Evolutionary conservation across 257 asterid genomes (phyloP).

Genomic region (Nicotiana sylvestris): DNA sequence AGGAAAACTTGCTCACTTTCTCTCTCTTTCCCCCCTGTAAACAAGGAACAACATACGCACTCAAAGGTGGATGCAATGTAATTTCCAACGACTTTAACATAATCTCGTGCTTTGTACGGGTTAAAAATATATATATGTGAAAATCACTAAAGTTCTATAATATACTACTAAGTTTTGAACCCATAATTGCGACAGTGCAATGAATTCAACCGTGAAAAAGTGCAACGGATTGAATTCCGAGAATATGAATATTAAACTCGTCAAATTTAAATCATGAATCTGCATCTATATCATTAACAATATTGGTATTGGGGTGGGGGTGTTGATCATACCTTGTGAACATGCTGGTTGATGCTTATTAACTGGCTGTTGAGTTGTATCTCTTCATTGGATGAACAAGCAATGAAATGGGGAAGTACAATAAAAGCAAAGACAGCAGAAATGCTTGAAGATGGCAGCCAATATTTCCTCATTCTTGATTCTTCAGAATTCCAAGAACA

Average conservation of each 20-base stretch:
- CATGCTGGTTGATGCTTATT: conserved; percentile 10
- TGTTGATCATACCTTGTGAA: background rate
- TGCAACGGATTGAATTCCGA: too few relatives aligned
- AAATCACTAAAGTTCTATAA: background rate
- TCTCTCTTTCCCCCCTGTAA: too few relatives aligned
- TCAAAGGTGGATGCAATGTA: too few relatives aligned
- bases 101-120: too few relatives aligned
- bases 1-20: background rate
- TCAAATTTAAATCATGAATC: background rate
- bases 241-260: background rate
- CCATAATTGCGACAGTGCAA: too few relatives aligned
- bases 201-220: too few relatives aligned
- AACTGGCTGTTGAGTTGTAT: conserved; percentile 11
- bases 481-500: background rate
- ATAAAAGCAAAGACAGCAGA: background rate
- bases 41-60: too few relatives aligned
- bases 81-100: too few relatives aligned
- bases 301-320: background rate
- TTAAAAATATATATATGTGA: background rate
- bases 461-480: background rate
- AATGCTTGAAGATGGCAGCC: background rate
- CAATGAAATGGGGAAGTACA: background rate
- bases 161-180: background rate
- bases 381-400: background rate
- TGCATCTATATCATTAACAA: background rate